These are phyloP conservation scores for Mortierella sp. DNA, from an alignment of 371 early-diverging fungal genomes.

Conservation along the genomic window DNA sequence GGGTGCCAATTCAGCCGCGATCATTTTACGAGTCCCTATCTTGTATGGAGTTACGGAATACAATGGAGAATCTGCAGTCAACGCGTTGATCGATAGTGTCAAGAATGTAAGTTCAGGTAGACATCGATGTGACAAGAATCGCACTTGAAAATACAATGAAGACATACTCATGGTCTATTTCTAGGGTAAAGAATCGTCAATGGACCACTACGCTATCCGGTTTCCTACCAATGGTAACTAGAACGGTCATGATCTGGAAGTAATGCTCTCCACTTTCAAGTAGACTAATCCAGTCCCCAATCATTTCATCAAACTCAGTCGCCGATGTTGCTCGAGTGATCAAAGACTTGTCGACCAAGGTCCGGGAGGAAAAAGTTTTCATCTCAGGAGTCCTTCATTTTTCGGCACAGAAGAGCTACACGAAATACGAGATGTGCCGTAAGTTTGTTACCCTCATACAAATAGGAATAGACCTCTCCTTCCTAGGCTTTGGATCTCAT, in stretches of 20 bases:
- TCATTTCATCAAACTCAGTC: conserved; percentile 45
- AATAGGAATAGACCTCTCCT: not conserved
- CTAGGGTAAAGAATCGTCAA: conserved; percentile 53
- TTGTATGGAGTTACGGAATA: conserved; percentile 78
- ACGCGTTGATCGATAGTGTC: conserved; percentile 73
- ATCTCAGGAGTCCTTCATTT: conserved; percentile 78
- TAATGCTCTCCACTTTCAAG: not conserved
- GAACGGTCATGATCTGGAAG: not conserved
- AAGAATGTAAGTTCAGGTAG: conserved; percentile 48
- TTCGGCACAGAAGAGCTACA: conserved; percentile 68
- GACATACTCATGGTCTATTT: no score
- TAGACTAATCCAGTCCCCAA: no score
- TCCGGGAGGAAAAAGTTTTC: conserved; percentile 55
- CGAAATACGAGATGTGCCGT: conserved; percentile 86
- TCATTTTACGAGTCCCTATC: conserved; percentile 84
- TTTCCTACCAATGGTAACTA: conserved; percentile 82
- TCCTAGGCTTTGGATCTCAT: not conserved
- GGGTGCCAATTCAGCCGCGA: conserved; percentile 64
- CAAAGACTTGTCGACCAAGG: conserved; percentile 62
- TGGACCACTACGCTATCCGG: conserved; percentile 78
- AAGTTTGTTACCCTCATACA: conserved; percentile 23
- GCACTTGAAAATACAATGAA: no score
- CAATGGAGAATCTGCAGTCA: conserved; percentile 82
- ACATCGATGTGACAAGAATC: no score
- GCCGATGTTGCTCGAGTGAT: conserved; percentile 76